Percentiles rank a stretch among this genome's conserved stretches.
phyloP scores from a whole-genome alignment of 768 basidiomycete species.

The Erythrobasidium yunnanense region DNA sequence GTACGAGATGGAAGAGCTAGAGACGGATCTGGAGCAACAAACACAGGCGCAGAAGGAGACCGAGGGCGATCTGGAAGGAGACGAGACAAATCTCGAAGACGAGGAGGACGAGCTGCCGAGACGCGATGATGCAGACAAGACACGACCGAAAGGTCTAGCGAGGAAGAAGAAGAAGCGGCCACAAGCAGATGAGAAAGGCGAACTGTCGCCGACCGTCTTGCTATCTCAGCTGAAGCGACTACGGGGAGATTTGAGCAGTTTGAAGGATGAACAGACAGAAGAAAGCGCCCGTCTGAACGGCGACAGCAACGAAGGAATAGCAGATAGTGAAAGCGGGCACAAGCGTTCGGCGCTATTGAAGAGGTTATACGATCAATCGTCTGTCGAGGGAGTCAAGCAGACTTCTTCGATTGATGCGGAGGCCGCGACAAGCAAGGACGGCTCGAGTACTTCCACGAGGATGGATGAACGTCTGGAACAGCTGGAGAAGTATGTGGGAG shows the following conservation, averaged over 20 bases:
- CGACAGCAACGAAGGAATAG: slow-evolving; percentile 25
- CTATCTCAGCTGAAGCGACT: slow-evolving; percentile 35
- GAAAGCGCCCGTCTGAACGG: no score
- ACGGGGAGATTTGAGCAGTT: slow-evolving; percentile 25
- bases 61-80: slow-evolving; percentile 45
- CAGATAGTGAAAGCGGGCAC: slow-evolving; percentile 25
- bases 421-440: no score
- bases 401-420: no score
- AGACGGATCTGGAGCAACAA: slow-evolving; percentile 56
- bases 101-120: slow-evolving; percentile 26
- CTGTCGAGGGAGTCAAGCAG: no score
- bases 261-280: no score
- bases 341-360: background rate
- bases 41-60: slow-evolving; percentile 52
- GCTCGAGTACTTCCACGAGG: slow-evolving; percentile 51
- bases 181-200: slow-evolving; percentile 19
- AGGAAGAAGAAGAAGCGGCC: background rate
- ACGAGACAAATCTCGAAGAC: slow-evolving; percentile 39
- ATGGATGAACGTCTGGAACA: slow-evolving; percentile 74
- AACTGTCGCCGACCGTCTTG: slow-evolving; percentile 32
- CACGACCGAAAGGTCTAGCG: slow-evolving; percentile 7
- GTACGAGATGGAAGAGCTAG: slow-evolving; percentile 64
- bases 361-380: background rate
- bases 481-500: slow-evolving; percentile 71
- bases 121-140: slow-evolving; percentile 25